Evolutionary conservation across 805 yeast species (phyloP), one percentile per base, ranked within the genome.

Genomic region (Schwanniomyces sp.): DNA sequence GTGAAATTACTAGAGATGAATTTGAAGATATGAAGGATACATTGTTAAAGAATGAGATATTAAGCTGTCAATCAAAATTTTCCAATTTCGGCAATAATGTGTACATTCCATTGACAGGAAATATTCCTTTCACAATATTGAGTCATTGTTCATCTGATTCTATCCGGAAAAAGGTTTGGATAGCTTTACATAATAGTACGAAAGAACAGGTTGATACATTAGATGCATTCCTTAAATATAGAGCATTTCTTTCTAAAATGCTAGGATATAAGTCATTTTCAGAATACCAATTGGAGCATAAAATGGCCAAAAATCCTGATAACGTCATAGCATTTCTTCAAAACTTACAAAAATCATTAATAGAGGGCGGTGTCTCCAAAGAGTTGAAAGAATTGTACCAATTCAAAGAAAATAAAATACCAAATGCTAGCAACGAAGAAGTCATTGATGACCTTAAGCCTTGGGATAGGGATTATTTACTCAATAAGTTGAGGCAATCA

Each of bases 401-500:
- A 26, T 57, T 52, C 36, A 68, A 66, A 43, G 58, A 52, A 2
- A 55, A 48, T 8, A 21, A 42, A 14, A 37, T 44, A n/a, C 37
- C 47, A 10, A 47, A 52, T 9, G 5, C 36, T 16, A 11, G 49
- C 26, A 53, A 54, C 30, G 55, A 56, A 26, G 75, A 76, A 18
- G 66, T 82, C 2, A 62, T 79, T 4, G 66, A 66, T 7, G 63
- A 65, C 10, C 75, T 91, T 28, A 79, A 82, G 50, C 97, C 97
- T 1, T 94, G 98, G 98, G 98, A 94, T 64, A 78, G 96, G 51
- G 96, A 91, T 52, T 91, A 79, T 49, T 53, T 79, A 24, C 55
- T 71, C 30, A 47, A 54, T 4, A 58, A 63, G 42, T 49, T 57
- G 7, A 62, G 59, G 18, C 14, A 48, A 36, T 34, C 43, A 27